phyloP scores from a whole-genome alignment of 2,329 filamentous ascomycete species.

The Trichoderma breve region DNA sequence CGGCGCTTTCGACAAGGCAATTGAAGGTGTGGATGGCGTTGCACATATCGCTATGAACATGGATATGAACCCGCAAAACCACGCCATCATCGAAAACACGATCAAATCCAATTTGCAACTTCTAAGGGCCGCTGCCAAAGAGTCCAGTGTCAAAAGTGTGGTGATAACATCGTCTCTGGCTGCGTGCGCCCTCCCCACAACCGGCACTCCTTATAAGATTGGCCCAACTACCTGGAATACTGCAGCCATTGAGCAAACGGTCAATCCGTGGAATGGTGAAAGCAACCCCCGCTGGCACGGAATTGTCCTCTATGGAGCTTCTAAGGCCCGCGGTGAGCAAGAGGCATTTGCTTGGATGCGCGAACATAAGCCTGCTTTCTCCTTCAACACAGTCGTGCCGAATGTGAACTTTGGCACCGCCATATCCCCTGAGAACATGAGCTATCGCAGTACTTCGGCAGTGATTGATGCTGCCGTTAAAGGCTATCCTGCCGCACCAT shows the following conservation, averaged over 20 bases:
- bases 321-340: background rate
- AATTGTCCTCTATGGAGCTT: background rate
- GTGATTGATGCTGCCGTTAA: background rate
- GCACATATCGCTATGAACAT: background rate
- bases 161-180: background rate
- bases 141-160: background rate
- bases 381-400: background rate
- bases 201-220: background rate
- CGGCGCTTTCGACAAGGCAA: background rate
- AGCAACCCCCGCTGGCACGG: background rate
- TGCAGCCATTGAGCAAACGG: background rate
- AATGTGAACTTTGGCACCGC: background rate
- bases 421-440: background rate
- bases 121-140: background rate
- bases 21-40: background rate
- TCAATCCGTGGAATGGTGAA: background rate
- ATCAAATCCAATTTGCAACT: background rate
- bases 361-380: background rate
- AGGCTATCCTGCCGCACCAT: background rate
- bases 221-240: background rate
- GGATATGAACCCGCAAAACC: background rate
- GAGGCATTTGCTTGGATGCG: background rate
- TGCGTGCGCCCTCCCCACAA: background rate
- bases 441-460: background rate
- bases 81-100: background rate